phyloP scores from a whole-genome alignment of 192 early-diverging fungal species.

The Backusella mclennaniae region DNA sequence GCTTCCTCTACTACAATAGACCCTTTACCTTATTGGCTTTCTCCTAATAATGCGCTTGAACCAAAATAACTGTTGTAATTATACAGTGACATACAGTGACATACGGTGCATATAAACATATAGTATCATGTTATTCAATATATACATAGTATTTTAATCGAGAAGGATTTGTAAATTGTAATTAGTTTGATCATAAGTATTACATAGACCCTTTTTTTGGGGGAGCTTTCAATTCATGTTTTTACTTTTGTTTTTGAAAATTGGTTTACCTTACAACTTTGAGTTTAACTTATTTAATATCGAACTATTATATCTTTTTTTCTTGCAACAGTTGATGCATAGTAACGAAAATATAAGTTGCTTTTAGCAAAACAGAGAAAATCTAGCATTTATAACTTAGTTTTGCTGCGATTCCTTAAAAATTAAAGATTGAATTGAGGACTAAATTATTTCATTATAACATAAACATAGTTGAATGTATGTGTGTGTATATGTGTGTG shows the following conservation, averaged over 20 bases:
- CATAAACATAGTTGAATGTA: too few species aligned
- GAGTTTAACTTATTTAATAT: not conserved
- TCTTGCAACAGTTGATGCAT: not conserved
- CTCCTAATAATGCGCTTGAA: not conserved
- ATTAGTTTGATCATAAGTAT: too few species aligned
- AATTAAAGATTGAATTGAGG: too few species aligned
- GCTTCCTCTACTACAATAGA: not conserved
- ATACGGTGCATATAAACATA: not conserved
- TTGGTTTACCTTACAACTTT: not conserved
- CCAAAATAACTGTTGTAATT: not conserved
- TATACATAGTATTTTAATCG: not conserved
- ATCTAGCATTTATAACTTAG: too few species aligned
- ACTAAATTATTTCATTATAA: too few species aligned
- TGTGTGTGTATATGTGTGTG: not conserved
- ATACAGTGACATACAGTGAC: not conserved
- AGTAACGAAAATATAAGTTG: not conserved
- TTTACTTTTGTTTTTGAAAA: not conserved
- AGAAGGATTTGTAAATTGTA: too few species aligned
- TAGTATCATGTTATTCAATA: not conserved
- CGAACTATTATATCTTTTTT: not conserved
- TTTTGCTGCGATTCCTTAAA: too few species aligned
- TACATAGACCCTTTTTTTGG: not conserved
- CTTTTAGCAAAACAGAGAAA: not conserved
- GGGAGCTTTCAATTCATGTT: not conserved
- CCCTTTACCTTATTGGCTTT: not conserved